A percentile compares a stretch with the other conserved stretches of the same genome.
Evolutionary conservation across 805 yeast species (phyloP).

Genomic region (Saccharomycopsis selenospora): DNA sequence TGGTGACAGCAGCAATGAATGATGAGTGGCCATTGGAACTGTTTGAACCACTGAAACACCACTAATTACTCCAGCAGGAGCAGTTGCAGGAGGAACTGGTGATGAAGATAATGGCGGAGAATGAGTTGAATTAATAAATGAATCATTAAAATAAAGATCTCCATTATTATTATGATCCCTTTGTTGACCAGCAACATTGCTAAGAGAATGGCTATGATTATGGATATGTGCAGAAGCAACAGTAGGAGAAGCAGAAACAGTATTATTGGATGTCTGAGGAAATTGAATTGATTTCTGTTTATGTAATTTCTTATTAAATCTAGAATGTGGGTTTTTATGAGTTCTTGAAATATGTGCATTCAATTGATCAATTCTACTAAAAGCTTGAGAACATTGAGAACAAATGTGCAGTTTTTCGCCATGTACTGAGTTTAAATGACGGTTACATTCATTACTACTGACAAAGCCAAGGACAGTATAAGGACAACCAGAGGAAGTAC

Average conservation of each 20-base stretch:
- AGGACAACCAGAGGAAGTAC: constrained; percentile 10
- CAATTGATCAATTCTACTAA: constrained; percentile 17
- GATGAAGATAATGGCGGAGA: background rate
- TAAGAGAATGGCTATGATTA: background rate
- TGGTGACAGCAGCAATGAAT: background rate
- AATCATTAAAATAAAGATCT: background rate
- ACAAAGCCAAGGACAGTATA: constrained; percentile 16
- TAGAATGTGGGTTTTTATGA: constrained; percentile 14
- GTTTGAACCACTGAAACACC: no score
- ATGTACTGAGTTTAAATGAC: constrained; percentile 16
- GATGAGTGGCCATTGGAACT: background rate
- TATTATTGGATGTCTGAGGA: background rate
- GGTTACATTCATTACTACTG: constrained; percentile 12
- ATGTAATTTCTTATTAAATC: constrained; percentile 22
- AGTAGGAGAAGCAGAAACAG: background rate
- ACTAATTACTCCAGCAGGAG: constrained; percentile 1
- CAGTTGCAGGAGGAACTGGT: background rate
- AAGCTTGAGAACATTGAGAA: constrained; percentile 7
- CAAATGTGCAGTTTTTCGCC: constrained; percentile 16
- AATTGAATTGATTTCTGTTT: constrained; percentile 6
- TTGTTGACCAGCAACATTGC: background rate
- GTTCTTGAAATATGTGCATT: constrained; percentile 17
- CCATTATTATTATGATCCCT: background rate
- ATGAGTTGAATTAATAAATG: background rate
- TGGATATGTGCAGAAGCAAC: background rate